These are phyloP conservation scores for Cyberlindnera euphorbiae DNA, from an alignment of 805 yeast species.

Conservation along the genomic window DNA sequence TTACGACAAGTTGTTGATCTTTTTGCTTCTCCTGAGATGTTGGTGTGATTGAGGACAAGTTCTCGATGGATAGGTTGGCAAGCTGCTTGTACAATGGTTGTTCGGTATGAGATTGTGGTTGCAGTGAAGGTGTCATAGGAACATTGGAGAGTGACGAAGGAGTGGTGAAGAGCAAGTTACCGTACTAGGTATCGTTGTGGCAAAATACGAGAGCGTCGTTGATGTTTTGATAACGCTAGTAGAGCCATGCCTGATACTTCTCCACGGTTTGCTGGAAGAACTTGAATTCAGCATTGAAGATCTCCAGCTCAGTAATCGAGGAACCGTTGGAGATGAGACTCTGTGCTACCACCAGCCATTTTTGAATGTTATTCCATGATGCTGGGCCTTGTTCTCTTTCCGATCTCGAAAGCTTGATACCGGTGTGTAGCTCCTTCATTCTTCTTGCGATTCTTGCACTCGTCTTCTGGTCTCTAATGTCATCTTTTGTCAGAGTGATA, in stretches of 20 bases:
- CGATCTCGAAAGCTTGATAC: constrained; percentile 55
- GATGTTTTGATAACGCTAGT: constrained; percentile 40
- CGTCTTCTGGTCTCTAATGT: constrained; percentile 69
- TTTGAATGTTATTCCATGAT: constrained; percentile 62
- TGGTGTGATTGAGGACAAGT: constrained; percentile 28
- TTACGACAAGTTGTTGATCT: constrained; percentile 79
- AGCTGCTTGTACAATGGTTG: constrained; percentile 5
- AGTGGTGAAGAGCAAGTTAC: constrained; percentile 68
- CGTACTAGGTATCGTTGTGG: constrained; percentile 96
- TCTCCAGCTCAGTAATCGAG: constrained; percentile 31
- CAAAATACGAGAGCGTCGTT: constrained; percentile 65
- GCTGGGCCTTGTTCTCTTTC: constrained; percentile 62
- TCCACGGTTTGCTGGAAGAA: constrained; percentile 44
- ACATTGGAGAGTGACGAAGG: no score
- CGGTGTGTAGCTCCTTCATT: constrained; percentile 90
- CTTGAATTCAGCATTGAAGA: constrained; percentile 44
- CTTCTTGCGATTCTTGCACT: constrained; percentile 87
- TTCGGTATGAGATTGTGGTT: no score
- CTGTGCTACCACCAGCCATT: constrained; percentile 57
- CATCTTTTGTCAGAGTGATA: constrained; percentile 64
- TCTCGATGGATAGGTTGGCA: constrained; percentile 23
- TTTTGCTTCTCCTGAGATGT: constrained; percentile 37
- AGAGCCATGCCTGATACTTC: constrained; percentile 61
- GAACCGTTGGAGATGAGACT: constrained; percentile 38
- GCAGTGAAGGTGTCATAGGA: constrained; percentile 1